Conservation (phyloP, 345 rosid genomes). For the Eucalyptus victrix region DNA sequence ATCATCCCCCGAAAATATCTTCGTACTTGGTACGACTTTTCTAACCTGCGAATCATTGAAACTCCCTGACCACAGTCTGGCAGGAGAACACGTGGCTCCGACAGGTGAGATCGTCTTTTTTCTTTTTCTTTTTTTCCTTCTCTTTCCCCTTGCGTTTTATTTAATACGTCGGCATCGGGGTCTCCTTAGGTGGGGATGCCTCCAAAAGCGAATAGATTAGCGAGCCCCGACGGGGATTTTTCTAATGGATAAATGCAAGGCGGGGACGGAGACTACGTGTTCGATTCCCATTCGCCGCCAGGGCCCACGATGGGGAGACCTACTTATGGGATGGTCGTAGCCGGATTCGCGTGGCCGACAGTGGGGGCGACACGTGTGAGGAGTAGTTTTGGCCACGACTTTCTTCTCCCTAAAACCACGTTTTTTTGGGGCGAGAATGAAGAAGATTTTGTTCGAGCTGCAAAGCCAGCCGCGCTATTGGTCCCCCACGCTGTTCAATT, state of each 20-base stretch:
- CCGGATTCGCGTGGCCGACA: neutral
- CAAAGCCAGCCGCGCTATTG: neutral
- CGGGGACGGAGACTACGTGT: neutral
- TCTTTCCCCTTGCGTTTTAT: neutral
- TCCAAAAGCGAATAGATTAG: neutral
- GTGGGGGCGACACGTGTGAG: neutral
- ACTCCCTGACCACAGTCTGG: neutral
- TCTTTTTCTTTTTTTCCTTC: rapidly evolving
- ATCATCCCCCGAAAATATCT: neutral
- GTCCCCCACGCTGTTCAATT: neutral
- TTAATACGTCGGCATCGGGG: neutral
- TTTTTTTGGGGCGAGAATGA: neutral
- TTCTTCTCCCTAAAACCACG: neutral
- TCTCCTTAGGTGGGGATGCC: neutral
- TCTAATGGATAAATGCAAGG: neutral
- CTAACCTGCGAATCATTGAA: neutral
- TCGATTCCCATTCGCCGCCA: neutral
- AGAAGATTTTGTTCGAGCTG: neutral
- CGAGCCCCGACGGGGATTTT: neutral
- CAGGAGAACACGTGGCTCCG: neutral
- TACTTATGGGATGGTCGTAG: neutral
- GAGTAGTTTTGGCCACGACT: neutral
- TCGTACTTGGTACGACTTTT: neutral
- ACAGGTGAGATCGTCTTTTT: neutral
- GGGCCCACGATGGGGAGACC: neutral